Evolutionary conservation across 176 grass and related monocot genomes (phyloP).

Genomic region (Paspalum vaginatum): DNA sequence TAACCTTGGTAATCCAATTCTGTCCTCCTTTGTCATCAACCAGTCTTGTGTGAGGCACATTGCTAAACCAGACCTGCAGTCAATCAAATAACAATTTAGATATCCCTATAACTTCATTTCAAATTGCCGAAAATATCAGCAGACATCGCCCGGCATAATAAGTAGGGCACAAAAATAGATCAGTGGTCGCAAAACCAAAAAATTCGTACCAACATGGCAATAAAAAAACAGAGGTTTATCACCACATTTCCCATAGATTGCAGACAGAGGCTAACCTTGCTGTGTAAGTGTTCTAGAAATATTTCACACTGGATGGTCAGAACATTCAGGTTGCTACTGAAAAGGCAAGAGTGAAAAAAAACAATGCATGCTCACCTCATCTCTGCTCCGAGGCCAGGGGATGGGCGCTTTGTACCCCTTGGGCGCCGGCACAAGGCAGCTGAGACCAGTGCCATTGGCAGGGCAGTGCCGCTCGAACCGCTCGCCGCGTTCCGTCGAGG

Average conservation of each 20-base stretch:
- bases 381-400: constrained; percentile 88
- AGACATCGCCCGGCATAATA: neutral
- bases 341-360: constrained; percentile 21
- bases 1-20: constrained; percentile 89
- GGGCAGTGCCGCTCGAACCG: constrained; percentile 91
- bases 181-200: neutral
- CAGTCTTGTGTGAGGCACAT: constrained; percentile 89
- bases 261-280: neutral
- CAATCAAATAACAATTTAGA: constrained; percentile 13
- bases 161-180: neutral
- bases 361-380: constrained; percentile 66
- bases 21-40: constrained; percentile 99
- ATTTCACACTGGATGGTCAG: neutral
- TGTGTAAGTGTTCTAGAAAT: neutral
- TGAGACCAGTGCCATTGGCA: constrained; percentile 59
- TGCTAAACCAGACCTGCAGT: constrained; percentile 91
- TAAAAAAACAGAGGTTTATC: neutral
- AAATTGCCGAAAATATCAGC: neutral
- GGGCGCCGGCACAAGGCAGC: constrained; percentile 73
- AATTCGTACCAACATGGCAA: neutral
- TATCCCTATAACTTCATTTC: constrained; percentile 17
- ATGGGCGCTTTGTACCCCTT: constrained; percentile 81
- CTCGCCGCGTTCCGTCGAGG: constrained; percentile 67
- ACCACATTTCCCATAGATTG: neutral
- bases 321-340: neutral